Base-by-base conservation (phyloP, 2,329 filamentous ascomycete genomes). In the Ophiostoma quercus region DNA sequence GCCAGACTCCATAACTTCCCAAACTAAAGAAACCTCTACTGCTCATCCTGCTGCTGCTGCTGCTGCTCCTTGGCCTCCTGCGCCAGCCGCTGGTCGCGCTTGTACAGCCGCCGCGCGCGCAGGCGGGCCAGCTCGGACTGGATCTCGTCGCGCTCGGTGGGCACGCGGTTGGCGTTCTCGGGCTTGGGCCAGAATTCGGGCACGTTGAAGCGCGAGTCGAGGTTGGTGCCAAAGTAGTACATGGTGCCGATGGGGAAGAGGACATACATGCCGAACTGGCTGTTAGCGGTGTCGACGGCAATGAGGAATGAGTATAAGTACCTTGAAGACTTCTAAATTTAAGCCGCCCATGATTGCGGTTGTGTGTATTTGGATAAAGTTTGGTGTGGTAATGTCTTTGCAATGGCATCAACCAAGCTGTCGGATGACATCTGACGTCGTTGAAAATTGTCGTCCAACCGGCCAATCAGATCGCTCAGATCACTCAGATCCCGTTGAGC, bases 191-290 rank as follows among this genome's bases (percentile, higher is more conserved):
- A 99, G 84, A 99, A 99, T 71, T 90, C 91, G 29, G 91, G 89
- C 1, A 98, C 92, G 66, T 86, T 82, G 84, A 99, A 99, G 73
- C 92, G 90, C 74, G 90, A 86, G 81, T 99, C 95, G 78, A 99
- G 92, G 80, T 99, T 99, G 70, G 94, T 97, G 78, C 95, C 95
- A 80, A 98, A 99, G 84, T 99, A 99, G 85, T 96, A 98, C 95
- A 99, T 99, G 84, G 95, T 94, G 76, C 92, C 93, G 77, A 99
- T 98, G 22, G 95, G 95, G 82, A 99, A 99, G 86, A 97, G 90
- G 83, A 99, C 90, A 83, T 99, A 99, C 86, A 96, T 92, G 83
- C 94, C 94, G 80, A 99, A 99, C 94, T 97, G 73, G 19, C 7
- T 5, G 43, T 29, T 34, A 34, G 32, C 32, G 69, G 63, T n/a